Conservation (phyloP, 129 eudicot genomes). For the Ambrosia artemisiifolia region DNA sequence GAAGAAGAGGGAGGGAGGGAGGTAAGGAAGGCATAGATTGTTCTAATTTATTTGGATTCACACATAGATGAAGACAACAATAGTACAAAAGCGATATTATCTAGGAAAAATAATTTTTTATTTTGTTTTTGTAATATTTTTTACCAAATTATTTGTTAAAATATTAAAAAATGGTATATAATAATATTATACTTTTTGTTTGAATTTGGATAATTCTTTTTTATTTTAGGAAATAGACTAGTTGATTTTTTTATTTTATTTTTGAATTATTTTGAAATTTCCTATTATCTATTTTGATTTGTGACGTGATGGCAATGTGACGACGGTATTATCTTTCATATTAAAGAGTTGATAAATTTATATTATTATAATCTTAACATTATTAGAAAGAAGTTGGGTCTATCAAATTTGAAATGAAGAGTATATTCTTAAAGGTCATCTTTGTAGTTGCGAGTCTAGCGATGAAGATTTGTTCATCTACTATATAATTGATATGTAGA, state of each 20-base stretch:
- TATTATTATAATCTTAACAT: too few species aligned
- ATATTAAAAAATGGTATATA: too few species aligned
- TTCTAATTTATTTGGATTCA: constrained; percentile 33
- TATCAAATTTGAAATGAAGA: too few species aligned
- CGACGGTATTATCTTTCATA: too few species aligned
- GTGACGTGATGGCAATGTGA: not conserved
- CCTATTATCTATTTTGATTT: not conserved
- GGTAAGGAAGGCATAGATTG: constrained; percentile 38
- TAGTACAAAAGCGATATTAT: constrained; percentile 36
- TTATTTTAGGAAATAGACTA: not conserved
- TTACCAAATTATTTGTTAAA: not conserved
- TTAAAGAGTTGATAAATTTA: too few species aligned
- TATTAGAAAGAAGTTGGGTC: too few species aligned
- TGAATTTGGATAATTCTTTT: not conserved
- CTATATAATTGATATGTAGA: too few species aligned
- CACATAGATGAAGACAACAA: constrained; percentile 43
- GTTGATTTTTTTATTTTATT: not conserved
- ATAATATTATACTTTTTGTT: too few species aligned
- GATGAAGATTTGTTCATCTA: too few species aligned
- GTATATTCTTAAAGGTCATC: too few species aligned
- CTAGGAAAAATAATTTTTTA: constrained; percentile 12
- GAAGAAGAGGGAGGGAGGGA: not conserved
- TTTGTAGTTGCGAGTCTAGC: too few species aligned
- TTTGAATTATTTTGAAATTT: not conserved
- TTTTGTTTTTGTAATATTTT: not conserved